phyloP scores from a whole-genome alignment of 306 rosid species.

The Lathyrus sativus region DNA sequence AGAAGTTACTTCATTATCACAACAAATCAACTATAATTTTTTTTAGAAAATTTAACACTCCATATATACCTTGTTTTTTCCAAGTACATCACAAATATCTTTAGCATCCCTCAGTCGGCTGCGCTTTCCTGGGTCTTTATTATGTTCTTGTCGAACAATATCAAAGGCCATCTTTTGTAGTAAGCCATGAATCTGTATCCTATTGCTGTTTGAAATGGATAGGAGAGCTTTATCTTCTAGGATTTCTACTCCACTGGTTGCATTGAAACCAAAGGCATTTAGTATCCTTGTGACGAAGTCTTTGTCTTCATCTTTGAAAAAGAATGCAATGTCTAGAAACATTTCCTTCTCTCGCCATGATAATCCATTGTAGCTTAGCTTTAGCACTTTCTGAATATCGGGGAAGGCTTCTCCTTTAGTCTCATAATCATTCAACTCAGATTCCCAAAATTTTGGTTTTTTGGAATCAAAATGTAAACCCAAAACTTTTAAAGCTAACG shows the following conservation, averaged over 20 bases:
- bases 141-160: conserved; percentile 6
- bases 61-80: conserved; percentile 28
- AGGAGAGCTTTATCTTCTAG: conserved; percentile 36
- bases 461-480: not conserved
- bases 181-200: conserved; percentile 42
- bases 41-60: too few relatives aligned
- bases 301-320: conserved; percentile 1
- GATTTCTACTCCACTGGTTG: conserved; percentile 13
- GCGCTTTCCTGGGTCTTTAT: not conserved
- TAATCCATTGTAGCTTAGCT: conserved; percentile 26
- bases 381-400: not conserved
- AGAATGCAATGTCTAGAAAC: conserved; percentile 41
- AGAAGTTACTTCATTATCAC: not conserved
- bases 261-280: conserved; percentile 24
- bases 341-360: not conserved
- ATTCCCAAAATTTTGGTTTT: not conserved
- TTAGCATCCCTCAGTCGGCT: conserved; percentile 19
- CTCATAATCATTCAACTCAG: not conserved
- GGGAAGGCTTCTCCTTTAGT: not conserved
- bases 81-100: conserved; percentile 21
- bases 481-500: conserved; percentile 30
- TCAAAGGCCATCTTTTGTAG: conserved; percentile 38
- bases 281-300: conserved; percentile 16
- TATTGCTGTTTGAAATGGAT: not conserved
- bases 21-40: not conserved